Evolutionary conservation across 2,329 filamentous ascomycete genomes (phyloP).

Genomic region (Colletotrichum salicis): DNA sequence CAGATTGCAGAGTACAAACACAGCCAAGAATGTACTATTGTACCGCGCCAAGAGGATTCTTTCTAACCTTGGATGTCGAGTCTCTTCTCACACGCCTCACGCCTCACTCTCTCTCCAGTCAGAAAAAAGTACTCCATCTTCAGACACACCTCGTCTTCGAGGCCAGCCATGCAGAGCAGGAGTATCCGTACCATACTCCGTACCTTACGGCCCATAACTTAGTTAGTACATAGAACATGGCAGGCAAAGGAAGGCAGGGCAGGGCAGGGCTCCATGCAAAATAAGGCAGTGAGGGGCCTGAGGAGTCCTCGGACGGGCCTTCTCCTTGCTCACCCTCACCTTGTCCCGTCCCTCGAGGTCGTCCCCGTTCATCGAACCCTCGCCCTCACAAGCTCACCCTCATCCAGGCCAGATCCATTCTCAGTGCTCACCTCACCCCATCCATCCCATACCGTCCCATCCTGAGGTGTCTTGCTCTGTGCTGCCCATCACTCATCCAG

Average conservation of each 20-base stretch:
- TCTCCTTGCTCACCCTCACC: background rate
- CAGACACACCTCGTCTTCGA: background rate
- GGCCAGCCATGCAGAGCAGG: background rate
- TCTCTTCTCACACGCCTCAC: slow-evolving; percentile 9
- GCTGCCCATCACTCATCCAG: background rate
- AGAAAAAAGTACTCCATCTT: background rate
- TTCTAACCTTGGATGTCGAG: slow-evolving; percentile 2
- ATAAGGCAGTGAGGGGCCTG: background rate
- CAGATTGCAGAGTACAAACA: background rate
- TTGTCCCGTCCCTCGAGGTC: background rate
- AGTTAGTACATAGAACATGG: too few relatives aligned
- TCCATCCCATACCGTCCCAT: slow-evolving; percentile 11
- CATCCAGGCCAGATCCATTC: slow-evolving; percentile 1
- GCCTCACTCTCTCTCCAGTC: background rate
- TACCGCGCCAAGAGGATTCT: background rate
- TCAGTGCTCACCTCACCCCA: slow-evolving; percentile 5
- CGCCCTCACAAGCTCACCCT: background rate
- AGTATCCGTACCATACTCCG: too few relatives aligned
- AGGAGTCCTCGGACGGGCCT: slow-evolving; percentile 4
- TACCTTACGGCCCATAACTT: too few relatives aligned
- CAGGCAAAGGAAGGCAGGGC: background rate
- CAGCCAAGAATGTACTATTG: background rate
- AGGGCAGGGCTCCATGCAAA: background rate
- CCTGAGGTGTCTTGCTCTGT: background rate
- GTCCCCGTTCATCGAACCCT: background rate